Evolutionary conservation across 2,329 filamentous ascomycete species (phyloP), one percentile per base, ranked within the genome.

Genomic region (Trichoderma polysporum): DNA sequence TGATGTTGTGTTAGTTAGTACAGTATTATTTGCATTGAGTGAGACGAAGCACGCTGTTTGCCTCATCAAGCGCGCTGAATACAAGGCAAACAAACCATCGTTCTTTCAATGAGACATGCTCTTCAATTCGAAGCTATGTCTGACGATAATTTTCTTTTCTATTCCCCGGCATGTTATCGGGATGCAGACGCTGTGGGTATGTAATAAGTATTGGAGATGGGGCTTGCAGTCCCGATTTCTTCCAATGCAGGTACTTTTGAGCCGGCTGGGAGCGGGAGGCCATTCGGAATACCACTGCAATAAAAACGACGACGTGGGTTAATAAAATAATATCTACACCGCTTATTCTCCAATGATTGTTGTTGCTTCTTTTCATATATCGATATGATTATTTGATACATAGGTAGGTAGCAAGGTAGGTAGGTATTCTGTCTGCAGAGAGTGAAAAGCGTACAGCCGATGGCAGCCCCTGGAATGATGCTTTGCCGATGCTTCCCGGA

Each of bases 221-320:
- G 35, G 12, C 47, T 9, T 4, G 41, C 29, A 33, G 47, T 62
- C 59, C 59, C 59, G 59, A 62, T 31, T 62, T 62, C 47, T 62
- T 52, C 59, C 59, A 62, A 62, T 53, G 49, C 35, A 62, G 59
- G 59, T 22, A 62, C 47, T 31, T 62, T 62, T 39, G 49, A 53
- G 33, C 59, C 59, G 59, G 35, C 49, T 15, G 25, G 47, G 59
- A 17, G 47, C 49, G 47, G 41, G 41, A 62, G 19, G 45, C 59
- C 12, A 53, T 62, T 53, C 49, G 25, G 59, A 22, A 53, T 12
- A 2, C 17, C 3, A 25, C 29, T 10, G 12, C 33, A n/a, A 29
- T 52, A 29, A 29, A 45, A 61, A 25, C 45, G 19, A 50, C 58
- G 29, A 8, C 41, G 19, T 27, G 31, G 41, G 19, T 13, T 7